These are phyloP conservation scores for Pseudozyma hubeiensis DNA, from an alignment of 1,284 basidiomycete genomes.

Conservation along the genomic window DNA sequence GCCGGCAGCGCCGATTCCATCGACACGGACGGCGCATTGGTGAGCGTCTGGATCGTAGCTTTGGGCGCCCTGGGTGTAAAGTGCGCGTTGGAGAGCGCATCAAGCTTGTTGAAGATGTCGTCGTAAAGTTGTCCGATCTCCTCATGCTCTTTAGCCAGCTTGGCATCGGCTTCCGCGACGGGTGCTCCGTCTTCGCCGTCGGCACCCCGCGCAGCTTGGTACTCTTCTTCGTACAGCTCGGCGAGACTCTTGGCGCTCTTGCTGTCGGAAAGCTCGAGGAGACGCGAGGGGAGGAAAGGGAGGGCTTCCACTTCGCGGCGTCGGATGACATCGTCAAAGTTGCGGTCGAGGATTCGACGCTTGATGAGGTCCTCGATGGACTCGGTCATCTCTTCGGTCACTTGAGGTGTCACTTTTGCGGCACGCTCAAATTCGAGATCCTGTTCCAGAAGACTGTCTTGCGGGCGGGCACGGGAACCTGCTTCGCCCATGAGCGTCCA, in stretches of 20 bases:
- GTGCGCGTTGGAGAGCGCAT: slow-evolving; percentile 93
- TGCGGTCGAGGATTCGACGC: slow-evolving; percentile 82
- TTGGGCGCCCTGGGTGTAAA: slow-evolving; percentile 96
- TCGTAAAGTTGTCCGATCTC: slow-evolving; percentile 87
- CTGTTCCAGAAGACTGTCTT: slow-evolving; percentile 91
- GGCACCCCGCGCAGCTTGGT: slow-evolving; percentile 74
- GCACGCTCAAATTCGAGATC: slow-evolving; percentile 93
- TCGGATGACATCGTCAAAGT: slow-evolving; percentile 91
- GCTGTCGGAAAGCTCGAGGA: slow-evolving; percentile 89
- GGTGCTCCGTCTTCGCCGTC: slow-evolving; percentile 69
- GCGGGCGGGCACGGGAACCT: slow-evolving; percentile 81
- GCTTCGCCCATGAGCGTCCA: slow-evolving; percentile 96
- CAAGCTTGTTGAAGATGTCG: slow-evolving; percentile 86
- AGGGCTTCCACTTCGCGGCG: slow-evolving; percentile 79
- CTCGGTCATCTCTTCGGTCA: slow-evolving; percentile 88
- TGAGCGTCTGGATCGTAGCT: slow-evolving; percentile 84
- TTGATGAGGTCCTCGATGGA: slow-evolving; percentile 92
- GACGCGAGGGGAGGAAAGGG: slow-evolving; percentile 84
- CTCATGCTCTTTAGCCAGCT: slow-evolving; percentile 86
- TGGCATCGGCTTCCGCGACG: slow-evolving; percentile 85
- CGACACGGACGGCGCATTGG: slow-evolving; percentile 84
- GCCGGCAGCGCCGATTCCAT: slow-evolving; percentile 92
- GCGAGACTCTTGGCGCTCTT: slow-evolving; percentile 80
- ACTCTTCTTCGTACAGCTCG: slow-evolving; percentile 96
- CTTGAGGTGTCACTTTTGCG: slow-evolving; percentile 85